Base-by-base conservation (phyloP, 306 rosid species). In the Cicer bijugum region DNA sequence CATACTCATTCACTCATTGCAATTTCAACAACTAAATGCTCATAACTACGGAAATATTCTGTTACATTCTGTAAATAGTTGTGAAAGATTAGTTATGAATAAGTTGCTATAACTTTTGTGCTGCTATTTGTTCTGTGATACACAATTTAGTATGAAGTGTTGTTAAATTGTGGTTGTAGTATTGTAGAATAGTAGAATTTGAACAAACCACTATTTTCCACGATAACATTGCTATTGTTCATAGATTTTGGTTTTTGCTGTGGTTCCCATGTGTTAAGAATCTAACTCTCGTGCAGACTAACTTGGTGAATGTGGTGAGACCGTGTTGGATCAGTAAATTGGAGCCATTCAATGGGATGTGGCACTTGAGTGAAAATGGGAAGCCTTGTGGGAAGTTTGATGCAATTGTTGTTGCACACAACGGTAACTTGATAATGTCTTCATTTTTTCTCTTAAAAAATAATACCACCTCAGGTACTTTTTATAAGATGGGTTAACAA, bases 291-390 rank as follows among this genome's bases (percentile, higher is more conserved):
- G 67, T 82, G 88, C 88, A 93, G 98, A 68, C 88, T 74, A 7
- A 55, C 70, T n/a, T 81, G 91, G 87, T 89, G 79, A 81, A 78
- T 78, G 92, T 93, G 81, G 85, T 76, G 79, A 87, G 98, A 63
- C 94, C 96, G 0, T 81, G 96, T 87, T 93, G 97, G 97, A 86
- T 89, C 48, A 93, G 97, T 77, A 88, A 93, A 79, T 71, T 93
- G 44, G 96, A 91, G 86, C 98, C 94, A 10, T 93, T 88, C 77
- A 93, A 91, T 67, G 98, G 98, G 80, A 88, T 83, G 87, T 93
- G 98, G 98, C 86, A 93, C 84, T 82, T 93, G 82, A 91, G 96
- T 78, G 96, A 93, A 84, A 93, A 91, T 60, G 97, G 89, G 67
- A 89, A 86, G 69, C 96, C 96, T 48, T n/a, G 83, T 69, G 97